phyloP scores from a whole-genome alignment of 2,329 filamentous ascomycete genomes.

The Fusarium xylarioides region DNA sequence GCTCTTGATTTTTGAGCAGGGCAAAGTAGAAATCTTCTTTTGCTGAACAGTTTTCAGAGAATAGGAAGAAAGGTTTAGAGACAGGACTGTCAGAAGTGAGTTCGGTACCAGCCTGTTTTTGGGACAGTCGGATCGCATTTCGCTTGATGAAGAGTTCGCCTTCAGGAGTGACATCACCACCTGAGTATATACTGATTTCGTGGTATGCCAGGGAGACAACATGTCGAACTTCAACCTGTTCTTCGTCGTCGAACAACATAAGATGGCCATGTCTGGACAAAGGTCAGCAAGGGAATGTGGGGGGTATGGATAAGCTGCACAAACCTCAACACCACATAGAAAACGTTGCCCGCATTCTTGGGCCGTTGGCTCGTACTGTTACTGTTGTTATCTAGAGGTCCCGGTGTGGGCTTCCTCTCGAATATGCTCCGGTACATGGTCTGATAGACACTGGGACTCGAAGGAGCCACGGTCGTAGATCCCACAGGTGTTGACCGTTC shows the following conservation, averaged over 20 bases:
- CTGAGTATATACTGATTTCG: slow-evolving; percentile 84
- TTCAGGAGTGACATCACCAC: slow-evolving; percentile 80
- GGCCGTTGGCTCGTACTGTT: slow-evolving; percentile 61
- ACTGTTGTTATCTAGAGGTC: slow-evolving; percentile 59
- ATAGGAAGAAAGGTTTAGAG: slow-evolving; percentile 90
- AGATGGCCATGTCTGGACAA: slow-evolving; percentile 82
- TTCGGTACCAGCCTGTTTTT: slow-evolving; percentile 66
- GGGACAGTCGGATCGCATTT: slow-evolving; percentile 84
- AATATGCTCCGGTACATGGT: slow-evolving; percentile 98
- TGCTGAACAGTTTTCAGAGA: slow-evolving; percentile 93
- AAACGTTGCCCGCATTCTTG: slow-evolving; percentile 82
- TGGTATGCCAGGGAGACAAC: slow-evolving; percentile 94
- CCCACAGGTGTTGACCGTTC: slow-evolving; percentile 85
- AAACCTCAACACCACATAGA: slow-evolving; percentile 85
- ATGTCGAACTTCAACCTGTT: slow-evolving; percentile 94
- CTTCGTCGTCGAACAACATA: slow-evolving; percentile 96
- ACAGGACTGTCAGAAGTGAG: slow-evolving; percentile 63
- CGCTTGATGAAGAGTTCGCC: slow-evolving; percentile 96
- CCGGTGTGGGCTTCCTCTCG: slow-evolving; percentile 71
- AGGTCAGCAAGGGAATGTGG: slow-evolving; percentile 8
- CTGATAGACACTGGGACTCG: slow-evolving; percentile 95
- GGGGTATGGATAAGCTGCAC: slow-evolving; percentile 3
- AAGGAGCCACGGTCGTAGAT: slow-evolving; percentile 75
- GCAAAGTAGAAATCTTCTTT: slow-evolving; percentile 99
- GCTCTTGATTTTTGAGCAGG: slow-evolving; percentile 83